These are phyloP conservation scores for Chlorella sp. DNA, from an alignment of 139 green algal species.

Conservation along the genomic window DNA sequence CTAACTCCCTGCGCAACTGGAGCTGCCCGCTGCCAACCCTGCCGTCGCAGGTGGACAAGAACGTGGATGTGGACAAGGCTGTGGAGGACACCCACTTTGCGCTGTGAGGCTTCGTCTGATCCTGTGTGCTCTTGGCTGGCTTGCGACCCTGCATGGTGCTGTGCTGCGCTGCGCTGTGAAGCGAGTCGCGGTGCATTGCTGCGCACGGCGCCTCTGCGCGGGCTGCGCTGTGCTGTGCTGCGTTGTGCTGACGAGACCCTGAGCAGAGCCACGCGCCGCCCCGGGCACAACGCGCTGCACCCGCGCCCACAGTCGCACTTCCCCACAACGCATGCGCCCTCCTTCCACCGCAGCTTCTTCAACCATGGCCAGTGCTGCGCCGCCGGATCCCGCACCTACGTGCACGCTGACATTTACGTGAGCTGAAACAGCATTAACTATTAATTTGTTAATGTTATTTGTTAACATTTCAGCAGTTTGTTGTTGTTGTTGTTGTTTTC, in stretches of 20 bases:
- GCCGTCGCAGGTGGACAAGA: constrained; percentile 1
- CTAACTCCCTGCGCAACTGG: no score
- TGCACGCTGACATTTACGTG: constrained; percentile 25
- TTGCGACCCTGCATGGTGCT: neutral
- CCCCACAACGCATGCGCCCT: neutral
- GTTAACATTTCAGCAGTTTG: no score
- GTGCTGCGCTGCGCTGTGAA: neutral
- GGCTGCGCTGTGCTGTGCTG: no score
- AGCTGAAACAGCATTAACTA: no score
- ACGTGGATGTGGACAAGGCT: constrained; percentile 68
- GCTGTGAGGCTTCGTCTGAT: neutral
- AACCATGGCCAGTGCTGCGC: constrained; percentile 62
- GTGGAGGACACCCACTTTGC: constrained; percentile 70
- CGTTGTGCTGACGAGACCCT: no score
- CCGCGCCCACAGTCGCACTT: neutral
- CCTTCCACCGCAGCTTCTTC: constrained; percentile 61
- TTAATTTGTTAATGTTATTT: no score
- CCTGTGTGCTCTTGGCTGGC: no score
- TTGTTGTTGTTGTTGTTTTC: no score
- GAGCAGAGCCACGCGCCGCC: no score
- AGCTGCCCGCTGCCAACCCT: no score
- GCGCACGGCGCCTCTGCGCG: no score
- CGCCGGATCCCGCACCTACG: constrained; percentile 21
- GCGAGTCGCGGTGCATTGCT: neutral
- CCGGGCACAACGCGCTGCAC: no score